phyloP scores from a whole-genome alignment of 352 stramenopile genomes.

The Globisporangium solare region DNA sequence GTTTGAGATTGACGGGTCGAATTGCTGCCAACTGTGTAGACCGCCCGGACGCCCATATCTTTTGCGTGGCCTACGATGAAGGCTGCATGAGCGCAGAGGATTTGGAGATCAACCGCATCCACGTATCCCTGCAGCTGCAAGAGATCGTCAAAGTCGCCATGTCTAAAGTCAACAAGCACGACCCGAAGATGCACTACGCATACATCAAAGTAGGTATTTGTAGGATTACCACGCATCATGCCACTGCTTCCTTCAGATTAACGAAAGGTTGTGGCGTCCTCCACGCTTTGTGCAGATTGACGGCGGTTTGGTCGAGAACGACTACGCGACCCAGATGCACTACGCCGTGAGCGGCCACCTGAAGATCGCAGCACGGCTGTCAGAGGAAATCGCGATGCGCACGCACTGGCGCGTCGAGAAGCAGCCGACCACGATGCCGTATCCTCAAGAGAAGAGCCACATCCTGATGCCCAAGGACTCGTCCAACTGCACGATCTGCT shows the following conservation, averaged over 20 bases:
- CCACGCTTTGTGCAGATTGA: slow-evolving; percentile 36
- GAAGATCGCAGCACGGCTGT: slow-evolving; percentile 73
- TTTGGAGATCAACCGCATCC: slow-evolving; percentile 66
- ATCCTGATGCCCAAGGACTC: slow-evolving; percentile 65
- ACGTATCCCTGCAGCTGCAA: slow-evolving; percentile 74
- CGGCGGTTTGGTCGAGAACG: slow-evolving; percentile 50
- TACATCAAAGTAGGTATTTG: slow-evolving; percentile 84
- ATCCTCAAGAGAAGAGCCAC: slow-evolving; percentile 72
- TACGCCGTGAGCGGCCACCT: slow-evolving; percentile 80
- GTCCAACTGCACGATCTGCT: slow-evolving; percentile 15
- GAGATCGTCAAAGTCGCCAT: slow-evolving; percentile 86
- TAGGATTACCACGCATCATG: too few species aligned
- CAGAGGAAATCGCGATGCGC: slow-evolving; percentile 62
- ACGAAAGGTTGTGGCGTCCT: too few species aligned
- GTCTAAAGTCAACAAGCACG: slow-evolving; percentile 68
- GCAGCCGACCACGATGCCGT: slow-evolving; percentile 59
- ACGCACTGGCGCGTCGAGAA: slow-evolving; percentile 61
- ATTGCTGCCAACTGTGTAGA: slow-evolving; percentile 29
- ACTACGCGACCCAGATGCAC: slow-evolving; percentile 81
- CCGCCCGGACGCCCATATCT: slow-evolving; percentile 77
- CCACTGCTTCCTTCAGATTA: too few species aligned
- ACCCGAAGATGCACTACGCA: slow-evolving; percentile 79
- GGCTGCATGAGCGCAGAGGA: slow-evolving; percentile 78
- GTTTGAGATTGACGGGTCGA: too few species aligned
- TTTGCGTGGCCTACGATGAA: slow-evolving; percentile 84